Evolutionary conservation across 768 basidiomycete genomes (phyloP).

Genomic region (Trametes cingulata): DNA sequence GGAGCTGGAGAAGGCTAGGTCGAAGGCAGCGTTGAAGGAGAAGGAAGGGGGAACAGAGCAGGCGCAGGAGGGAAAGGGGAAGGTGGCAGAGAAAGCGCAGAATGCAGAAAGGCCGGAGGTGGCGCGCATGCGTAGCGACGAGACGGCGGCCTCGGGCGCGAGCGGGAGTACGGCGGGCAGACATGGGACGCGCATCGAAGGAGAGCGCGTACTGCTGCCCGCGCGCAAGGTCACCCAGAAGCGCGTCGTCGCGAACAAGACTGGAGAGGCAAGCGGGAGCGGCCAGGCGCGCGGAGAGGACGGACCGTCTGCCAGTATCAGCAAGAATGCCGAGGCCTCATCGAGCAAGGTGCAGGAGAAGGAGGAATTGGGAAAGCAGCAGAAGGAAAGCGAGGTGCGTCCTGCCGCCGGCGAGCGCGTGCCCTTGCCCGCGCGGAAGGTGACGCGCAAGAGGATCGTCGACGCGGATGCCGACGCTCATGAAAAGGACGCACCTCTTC

Average conservation of each 20-base stretch:
- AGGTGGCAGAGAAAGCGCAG: neutral
- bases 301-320: neutral
- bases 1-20: neutral
- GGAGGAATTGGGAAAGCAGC: neutral
- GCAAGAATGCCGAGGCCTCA: neutral
- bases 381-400: neutral
- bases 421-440: slow-evolving; percentile 12
- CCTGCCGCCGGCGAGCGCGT: slow-evolving; percentile 11
- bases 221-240: slow-evolving; percentile 16
- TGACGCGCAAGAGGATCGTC: neutral
- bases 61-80: neutral
- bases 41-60: neutral
- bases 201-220: slow-evolving; percentile 18
- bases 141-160: neutral
- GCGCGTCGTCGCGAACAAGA: neutral
- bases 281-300: neutral
- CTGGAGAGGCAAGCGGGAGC: neutral
- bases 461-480: neutral
- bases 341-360: neutral
- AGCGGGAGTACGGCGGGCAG: neutral
- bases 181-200: slow-evolving; percentile 10
- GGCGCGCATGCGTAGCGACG: slow-evolving; percentile 8
- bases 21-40: neutral
- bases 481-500: neutral
- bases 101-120: slow-evolving; percentile 1